A percentile compares a stretch with the other conserved stretches of the same genome.
Conservation (phyloP, 2,329 filamentous ascomycete genomes). For the Thielaviopsis populi region DNA sequence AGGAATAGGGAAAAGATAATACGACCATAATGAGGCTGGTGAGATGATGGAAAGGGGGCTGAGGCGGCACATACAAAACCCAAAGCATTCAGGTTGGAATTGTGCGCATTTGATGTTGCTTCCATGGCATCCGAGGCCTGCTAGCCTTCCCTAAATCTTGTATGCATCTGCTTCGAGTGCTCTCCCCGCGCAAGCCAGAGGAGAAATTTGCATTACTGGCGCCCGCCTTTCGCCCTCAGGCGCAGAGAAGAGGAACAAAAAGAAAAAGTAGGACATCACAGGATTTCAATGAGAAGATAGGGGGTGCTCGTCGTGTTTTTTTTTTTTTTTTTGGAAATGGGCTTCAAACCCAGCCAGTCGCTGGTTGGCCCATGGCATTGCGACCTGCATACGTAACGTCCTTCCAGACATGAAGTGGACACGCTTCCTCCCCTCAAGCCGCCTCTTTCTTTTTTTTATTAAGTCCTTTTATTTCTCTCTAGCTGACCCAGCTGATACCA, state of each 20-base stretch:
- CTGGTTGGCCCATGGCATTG: neutral
- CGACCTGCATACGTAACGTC: constrained; percentile 2
- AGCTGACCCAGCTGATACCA: neutral
- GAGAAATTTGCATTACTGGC: neutral
- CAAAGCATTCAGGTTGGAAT: neutral
- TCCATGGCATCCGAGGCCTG: neutral
- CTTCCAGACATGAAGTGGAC: neutral
- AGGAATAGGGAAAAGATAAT: neutral
- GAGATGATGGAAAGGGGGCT: neutral
- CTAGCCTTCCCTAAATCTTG: neutral
- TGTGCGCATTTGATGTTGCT: neutral
- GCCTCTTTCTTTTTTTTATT: neutral
- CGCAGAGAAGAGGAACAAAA: neutral
- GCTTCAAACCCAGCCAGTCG: neutral
- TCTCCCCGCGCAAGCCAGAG: neutral
- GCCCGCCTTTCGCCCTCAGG: neutral
- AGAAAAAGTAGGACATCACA: neutral
- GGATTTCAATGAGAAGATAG: neutral
- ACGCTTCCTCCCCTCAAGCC: neutral
- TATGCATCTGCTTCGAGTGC: neutral
- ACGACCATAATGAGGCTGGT: neutral
- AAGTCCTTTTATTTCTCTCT: neutral
- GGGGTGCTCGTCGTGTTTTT: neutral
- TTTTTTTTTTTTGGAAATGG: neutral
- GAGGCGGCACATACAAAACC: neutral